Evolutionary conservation across 495 filamentous ascomycete genomes (phyloP).

Genomic region (Xylaria palmicola): DNA sequence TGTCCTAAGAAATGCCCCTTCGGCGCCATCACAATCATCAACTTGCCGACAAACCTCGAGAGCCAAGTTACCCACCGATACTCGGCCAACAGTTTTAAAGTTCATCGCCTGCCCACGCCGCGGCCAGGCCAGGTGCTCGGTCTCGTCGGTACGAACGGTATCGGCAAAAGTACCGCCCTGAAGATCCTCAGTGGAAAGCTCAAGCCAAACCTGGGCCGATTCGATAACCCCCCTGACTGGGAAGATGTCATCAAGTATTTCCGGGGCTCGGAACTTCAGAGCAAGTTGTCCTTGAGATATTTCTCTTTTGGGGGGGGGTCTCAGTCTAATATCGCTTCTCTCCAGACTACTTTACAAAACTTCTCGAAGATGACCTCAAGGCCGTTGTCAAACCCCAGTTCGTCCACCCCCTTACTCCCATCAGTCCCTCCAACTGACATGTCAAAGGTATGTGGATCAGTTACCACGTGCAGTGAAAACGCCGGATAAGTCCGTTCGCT

Average conservation of each 20-base stretch:
- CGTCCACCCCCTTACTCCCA: neutral
- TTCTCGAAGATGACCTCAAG: conserved; percentile 93
- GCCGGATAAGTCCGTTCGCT: conserved; percentile 69
- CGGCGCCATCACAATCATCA: conserved; percentile 98
- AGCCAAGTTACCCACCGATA: conserved; percentile 97
- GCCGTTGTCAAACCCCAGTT: conserved; percentile 93
- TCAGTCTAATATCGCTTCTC: neutral
- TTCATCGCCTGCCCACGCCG: conserved; percentile 92
- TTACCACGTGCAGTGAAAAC: conserved; percentile 88
- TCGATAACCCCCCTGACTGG: conserved; percentile 97
- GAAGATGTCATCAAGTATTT: conserved; percentile 98
- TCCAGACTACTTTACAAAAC: conserved; percentile 95
- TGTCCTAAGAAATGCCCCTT: conserved; percentile 99
- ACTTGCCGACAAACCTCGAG: conserved; percentile 97
- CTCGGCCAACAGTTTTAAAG: conserved; percentile 98
- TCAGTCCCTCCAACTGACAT: neutral
- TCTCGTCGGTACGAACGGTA: conserved; percentile 98
- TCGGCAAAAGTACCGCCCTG: conserved; percentile 96
- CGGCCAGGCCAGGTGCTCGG: conserved; percentile 95
- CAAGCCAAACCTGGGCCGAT: conserved; percentile 94
- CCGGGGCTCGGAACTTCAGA: conserved; percentile 94
- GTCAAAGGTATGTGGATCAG: conserved; percentile 81
- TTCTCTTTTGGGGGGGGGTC: too few species aligned
- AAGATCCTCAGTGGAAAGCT: conserved; percentile 98
- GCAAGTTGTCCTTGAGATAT: conserved; percentile 47